phyloP scores from a whole-genome alignment of 2,329 filamentous ascomycete species.

The Xylariaceae sp. region DNA sequence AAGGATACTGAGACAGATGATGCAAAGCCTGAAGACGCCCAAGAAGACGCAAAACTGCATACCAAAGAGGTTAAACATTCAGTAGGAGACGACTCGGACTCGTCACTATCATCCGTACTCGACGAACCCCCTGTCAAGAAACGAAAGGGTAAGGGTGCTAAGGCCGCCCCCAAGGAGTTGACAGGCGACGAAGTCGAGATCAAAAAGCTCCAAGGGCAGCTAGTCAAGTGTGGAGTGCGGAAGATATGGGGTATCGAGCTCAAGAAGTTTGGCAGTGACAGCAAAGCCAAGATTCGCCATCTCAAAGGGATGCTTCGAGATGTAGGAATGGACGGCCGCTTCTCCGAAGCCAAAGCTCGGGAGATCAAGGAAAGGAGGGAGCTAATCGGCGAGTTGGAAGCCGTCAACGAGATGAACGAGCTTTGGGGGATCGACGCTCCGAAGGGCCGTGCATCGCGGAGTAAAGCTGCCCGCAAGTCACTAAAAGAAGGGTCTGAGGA shows the following conservation, averaged over 20 bases:
- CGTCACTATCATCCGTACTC: slow-evolving; percentile 67
- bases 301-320: slow-evolving; percentile 74
- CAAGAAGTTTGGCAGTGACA: slow-evolving; percentile 63
- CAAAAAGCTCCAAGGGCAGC: slow-evolving; percentile 79
- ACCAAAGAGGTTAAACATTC: slow-evolving; percentile 17
- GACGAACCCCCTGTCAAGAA: slow-evolving; percentile 61
- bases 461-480: slow-evolving; percentile 31
- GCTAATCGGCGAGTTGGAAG: slow-evolving; percentile 75
- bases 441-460: slow-evolving; percentile 39
- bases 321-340: slow-evolving; percentile 82
- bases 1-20: slow-evolving; percentile 11
- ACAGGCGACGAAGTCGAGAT: slow-evolving; percentile 70
- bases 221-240: slow-evolving; percentile 84
- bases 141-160: slow-evolving; percentile 41
- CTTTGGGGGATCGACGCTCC: slow-evolving; percentile 60
- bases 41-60: slow-evolving; percentile 38
- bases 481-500: slow-evolving; percentile 36
- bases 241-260: slow-evolving; percentile 90
- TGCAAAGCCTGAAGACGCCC: slow-evolving; percentile 29
- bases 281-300: slow-evolving; percentile 75
- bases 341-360: slow-evolving; percentile 74
- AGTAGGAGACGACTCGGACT: slow-evolving; percentile 24
- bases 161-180: slow-evolving; percentile 32
- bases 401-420: slow-evolving; percentile 74
- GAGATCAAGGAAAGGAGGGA: slow-evolving; percentile 86